Conservation (phyloP, 208 protist species). For the Crithidia bombi region DNA sequence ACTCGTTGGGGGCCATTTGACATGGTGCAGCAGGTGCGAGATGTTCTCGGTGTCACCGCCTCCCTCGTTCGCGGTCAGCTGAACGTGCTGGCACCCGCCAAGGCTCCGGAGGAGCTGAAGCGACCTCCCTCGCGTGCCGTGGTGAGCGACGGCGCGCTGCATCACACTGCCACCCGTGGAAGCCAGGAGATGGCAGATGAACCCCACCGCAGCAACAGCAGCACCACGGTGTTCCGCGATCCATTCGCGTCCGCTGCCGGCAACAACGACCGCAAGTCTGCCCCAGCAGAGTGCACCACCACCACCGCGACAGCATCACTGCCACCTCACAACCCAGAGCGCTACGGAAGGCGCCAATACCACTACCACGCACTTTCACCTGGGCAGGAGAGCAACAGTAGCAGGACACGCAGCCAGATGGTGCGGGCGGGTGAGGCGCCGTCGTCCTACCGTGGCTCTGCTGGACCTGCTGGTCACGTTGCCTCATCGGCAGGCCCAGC, state of each 20-base stretch:
- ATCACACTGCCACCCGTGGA: neutral
- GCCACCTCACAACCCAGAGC: neutral
- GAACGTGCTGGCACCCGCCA: constrained; percentile 39
- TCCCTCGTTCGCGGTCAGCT: constrained; percentile 64
- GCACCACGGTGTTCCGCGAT: neutral
- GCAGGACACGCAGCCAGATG: neutral
- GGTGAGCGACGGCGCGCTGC: neutral
- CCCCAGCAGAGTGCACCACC: neutral
- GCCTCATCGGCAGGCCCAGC: neutral
- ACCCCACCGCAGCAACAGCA: constrained; percentile 1
- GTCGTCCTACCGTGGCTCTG: constrained; percentile 6
- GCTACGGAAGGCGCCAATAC: neutral
- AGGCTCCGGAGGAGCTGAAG: neutral
- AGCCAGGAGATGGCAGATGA: constrained; percentile 1
- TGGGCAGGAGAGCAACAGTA: neutral
- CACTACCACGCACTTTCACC: neutral
- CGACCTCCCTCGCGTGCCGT: constrained; percentile 14
- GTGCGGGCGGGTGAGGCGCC: neutral
- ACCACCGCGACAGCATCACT: neutral
- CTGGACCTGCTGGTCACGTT: neutral
- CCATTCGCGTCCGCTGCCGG: neutral
- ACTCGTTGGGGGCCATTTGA: constrained; percentile 32
- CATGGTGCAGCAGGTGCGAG: constrained; percentile 56
- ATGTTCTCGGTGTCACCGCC: constrained; percentile 67
- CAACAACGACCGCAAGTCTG: neutral